These are phyloP conservation scores for Ceriops tagal DNA, from an alignment of 345 rosid species.

Conservation along the genomic window DNA sequence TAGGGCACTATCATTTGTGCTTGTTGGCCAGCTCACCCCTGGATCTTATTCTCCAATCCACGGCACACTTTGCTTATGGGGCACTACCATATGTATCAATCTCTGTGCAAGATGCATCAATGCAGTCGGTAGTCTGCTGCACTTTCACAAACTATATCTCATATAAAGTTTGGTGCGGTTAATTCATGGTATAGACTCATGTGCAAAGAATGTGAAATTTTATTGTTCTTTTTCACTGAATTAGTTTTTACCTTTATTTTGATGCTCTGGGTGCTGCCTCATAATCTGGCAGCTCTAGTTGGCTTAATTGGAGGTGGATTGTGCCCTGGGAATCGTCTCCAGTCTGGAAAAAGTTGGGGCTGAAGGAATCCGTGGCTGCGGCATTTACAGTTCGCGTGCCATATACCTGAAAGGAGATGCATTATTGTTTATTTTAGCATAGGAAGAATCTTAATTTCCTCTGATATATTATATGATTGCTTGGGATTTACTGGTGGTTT, in stretches of 20 bases:
- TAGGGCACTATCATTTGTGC: slow-evolving; percentile 6
- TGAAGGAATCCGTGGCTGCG: slow-evolving; percentile 27
- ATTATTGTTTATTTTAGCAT: neutral
- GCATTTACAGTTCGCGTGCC: slow-evolving; percentile 27
- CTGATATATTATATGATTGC: too few relatives aligned
- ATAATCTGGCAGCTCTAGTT: slow-evolving; percentile 28
- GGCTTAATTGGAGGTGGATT: slow-evolving; percentile 52
- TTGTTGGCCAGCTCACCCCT: neutral
- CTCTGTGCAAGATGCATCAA: slow-evolving; percentile 5
- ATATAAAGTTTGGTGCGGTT: slow-evolving; percentile 4
- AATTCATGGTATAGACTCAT: neutral
- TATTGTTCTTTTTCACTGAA: neutral
- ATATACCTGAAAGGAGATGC: slow-evolving; percentile 43
- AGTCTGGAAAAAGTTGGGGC: slow-evolving; percentile 20
- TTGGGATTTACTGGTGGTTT: neutral
- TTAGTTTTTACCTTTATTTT: neutral
- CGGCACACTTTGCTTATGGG: neutral
- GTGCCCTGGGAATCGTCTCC: slow-evolving; percentile 34
- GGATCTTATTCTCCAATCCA: slow-evolving; percentile 6
- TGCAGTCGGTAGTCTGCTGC: slow-evolving; percentile 1
- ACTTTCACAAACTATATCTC: neutral
- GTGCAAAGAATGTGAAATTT: neutral
- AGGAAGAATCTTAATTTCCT: slow-evolving; percentile 1
- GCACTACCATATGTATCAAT: slow-evolving; percentile 4
- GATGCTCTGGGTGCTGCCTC: neutral